Evolutionary conservation across 2,329 filamentous ascomycete genomes (phyloP), one percentile per base, ranked within the genome.

Genomic region (Pezicula neosporulosa): DNA sequence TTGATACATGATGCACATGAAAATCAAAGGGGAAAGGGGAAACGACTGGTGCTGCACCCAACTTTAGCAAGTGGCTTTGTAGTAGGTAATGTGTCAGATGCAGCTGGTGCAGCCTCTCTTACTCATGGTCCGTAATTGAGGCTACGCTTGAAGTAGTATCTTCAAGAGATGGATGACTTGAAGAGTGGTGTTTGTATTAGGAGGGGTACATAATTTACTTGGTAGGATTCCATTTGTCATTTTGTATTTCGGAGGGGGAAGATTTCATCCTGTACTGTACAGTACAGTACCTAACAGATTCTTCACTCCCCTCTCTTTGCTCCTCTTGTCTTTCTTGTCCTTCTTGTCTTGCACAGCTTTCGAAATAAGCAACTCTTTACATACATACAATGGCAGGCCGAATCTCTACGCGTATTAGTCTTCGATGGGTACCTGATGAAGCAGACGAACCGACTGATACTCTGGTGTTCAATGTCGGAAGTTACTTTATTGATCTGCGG

Each of bases 401-500:
- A 50, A 43, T 63, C 38, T 73, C 71, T 10, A 73, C 69, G 8
- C 67, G 72, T 19, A 64, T 74, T 38, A 72, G 70, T 21, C 60
- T 75, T 24, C 69, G 70, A 57, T 75, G 72, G 72, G 63, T 68
- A 1, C 70, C 70, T 8, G 70, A 69, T 15, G 58, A 67, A 0
- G 57, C 70, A 2, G 68, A 65, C 27, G 72, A 75, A 52, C 70
- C 66, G 35, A 74, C 72, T 12, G 70, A 75, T 47, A 74, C 72
- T 6, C 60, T 72, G 6, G 70, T 73, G 47, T 65, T 74, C 55
- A 70, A 69, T 9, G 68, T 74, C 0, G 67, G 66, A 9, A 67
- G 66, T 44, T 74, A 70, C 65, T 75, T 71, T 48, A 64, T 74
- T 4, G 72, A 75, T 56, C 59, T 75, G 1, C 68, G 72, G 12